Evolutionary conservation across 176 grass and related monocot species (phyloP).

Genomic region (Puya raimondii): DNA sequence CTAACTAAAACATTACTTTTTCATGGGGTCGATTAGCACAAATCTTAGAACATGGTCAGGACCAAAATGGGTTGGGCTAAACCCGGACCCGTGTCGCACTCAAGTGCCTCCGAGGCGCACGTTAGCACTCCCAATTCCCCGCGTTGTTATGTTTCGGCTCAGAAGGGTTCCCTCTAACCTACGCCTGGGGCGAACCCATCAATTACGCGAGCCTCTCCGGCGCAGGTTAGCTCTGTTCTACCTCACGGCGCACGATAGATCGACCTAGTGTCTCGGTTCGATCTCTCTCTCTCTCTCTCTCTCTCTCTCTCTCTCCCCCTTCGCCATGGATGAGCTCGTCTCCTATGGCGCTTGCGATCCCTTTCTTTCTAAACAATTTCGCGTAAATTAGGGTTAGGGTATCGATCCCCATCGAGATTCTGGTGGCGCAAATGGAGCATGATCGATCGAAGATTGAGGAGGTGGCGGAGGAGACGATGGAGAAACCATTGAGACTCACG

Average conservation of each 20-base stretch:
- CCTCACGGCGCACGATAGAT: neutral
- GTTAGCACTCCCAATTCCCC: neutral
- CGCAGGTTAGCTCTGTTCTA: neutral
- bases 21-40: no score
- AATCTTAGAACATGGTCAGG: no score
- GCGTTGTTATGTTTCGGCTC: neutral
- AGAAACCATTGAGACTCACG: neutral
- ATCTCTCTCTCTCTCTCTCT: neutral
- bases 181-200: neutral
- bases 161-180: neutral
- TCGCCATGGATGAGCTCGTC: neutral
- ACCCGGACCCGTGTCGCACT: neutral
- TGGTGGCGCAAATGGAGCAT: no score
- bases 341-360: neutral
- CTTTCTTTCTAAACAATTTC: neutral
- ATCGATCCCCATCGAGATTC: neutral
- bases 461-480: neutral
- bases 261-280: neutral
- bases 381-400: neutral
- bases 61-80: no score
- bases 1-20: no score
- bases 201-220: neutral
- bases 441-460: neutral
- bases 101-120: neutral
- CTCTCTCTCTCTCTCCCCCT: neutral